phyloP scores from a whole-genome alignment of 2,329 filamentous ascomycete species.

The Fusarium incarnatum region DNA sequence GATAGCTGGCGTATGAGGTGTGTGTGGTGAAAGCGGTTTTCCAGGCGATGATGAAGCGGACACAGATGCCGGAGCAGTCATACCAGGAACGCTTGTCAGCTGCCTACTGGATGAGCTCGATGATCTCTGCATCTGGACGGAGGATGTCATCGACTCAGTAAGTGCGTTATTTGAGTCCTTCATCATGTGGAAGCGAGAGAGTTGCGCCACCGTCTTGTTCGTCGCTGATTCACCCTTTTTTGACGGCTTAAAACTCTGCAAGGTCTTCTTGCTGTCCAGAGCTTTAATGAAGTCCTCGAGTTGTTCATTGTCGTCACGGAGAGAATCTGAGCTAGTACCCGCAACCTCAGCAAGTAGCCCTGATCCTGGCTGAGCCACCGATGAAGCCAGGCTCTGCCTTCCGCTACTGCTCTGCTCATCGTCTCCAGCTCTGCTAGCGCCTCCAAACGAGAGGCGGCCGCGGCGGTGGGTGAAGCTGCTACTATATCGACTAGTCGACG shows the following conservation, averaged over 20 bases:
- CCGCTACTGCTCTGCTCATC: slow-evolving; percentile 84
- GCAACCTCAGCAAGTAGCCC: slow-evolving; percentile 79
- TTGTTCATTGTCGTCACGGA: slow-evolving; percentile 85
- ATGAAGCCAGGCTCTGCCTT: slow-evolving; percentile 79
- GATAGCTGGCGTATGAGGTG: slow-evolving; percentile 91
- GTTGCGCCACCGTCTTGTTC: slow-evolving; percentile 80
- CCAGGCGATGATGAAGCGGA: slow-evolving; percentile 90
- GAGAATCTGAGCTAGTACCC: slow-evolving; percentile 73
- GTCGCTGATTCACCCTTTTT: slow-evolving; percentile 76
- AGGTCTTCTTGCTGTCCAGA: slow-evolving; percentile 87
- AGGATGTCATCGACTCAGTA: slow-evolving; percentile 94
- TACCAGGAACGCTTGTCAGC: slow-evolving; percentile 70
- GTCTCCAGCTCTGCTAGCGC: slow-evolving; percentile 72
- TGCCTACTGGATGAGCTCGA: slow-evolving; percentile 77
- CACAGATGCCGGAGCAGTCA: slow-evolving; percentile 77
- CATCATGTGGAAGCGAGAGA: slow-evolving; percentile 89
- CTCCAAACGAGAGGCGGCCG: slow-evolving; percentile 80
- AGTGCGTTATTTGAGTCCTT: slow-evolving; percentile 88
- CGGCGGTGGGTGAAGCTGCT: slow-evolving; percentile 93
- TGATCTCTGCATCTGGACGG: slow-evolving; percentile 84
- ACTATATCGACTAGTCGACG: slow-evolving; percentile 84
- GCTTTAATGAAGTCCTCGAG: slow-evolving; percentile 94
- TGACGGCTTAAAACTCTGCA: slow-evolving; percentile 79
- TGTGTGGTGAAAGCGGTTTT: slow-evolving; percentile 90
- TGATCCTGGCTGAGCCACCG: slow-evolving; percentile 78